phyloP scores from a whole-genome alignment of 768 basidiomycete species.

The Russula abietina region DNA sequence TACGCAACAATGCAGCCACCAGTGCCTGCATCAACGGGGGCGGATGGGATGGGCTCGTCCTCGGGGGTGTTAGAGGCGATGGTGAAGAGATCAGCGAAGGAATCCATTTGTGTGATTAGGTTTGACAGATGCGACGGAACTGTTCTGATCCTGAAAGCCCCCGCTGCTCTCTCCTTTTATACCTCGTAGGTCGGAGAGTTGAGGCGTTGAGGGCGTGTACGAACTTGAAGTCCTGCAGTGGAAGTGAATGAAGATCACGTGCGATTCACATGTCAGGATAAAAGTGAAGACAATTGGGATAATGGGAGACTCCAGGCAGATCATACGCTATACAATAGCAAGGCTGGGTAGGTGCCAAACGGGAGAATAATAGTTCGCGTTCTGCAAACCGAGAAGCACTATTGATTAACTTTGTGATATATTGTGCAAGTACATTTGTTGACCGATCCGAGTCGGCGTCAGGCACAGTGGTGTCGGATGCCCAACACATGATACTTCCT shows the following conservation, averaged over 20 bases:
- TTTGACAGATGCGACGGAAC: not conserved
- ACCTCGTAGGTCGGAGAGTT: not conserved
- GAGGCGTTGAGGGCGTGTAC: not conserved
- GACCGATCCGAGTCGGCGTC: no score
- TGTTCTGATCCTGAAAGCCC: not conserved
- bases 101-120: constrained; percentile 1
- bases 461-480: no score
- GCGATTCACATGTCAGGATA: not conserved
- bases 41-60: not conserved
- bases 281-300: not conserved
- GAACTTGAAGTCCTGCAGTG: not conserved
- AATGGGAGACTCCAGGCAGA: not conserved
- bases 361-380: no score
- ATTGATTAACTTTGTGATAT: no score
- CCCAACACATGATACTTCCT: no score
- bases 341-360: not conserved
- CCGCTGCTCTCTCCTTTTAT: not conserved
- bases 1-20: not conserved
- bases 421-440: no score
- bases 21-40: not conserved
- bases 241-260: not conserved
- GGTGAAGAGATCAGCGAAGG: not conserved
- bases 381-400: no score
- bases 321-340: no score
- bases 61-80: not conserved